Conservation (phyloP, 495 filamentous ascomycete genomes). For the Xylaria flabelliformis region DNA sequence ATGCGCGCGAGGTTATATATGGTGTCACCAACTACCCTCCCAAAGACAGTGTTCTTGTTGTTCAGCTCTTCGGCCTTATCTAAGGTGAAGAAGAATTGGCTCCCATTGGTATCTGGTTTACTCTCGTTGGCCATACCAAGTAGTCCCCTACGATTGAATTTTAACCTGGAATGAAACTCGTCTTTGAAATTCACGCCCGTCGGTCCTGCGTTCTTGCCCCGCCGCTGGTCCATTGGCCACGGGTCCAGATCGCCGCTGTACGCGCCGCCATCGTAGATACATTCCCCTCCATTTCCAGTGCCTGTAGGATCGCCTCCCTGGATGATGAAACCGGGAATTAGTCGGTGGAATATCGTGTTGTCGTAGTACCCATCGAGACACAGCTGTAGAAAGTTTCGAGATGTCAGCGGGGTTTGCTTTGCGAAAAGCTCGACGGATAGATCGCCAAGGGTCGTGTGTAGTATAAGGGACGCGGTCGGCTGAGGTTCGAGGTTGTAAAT, state of each 20-base stretch:
- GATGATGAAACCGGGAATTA: conserved; percentile 88
- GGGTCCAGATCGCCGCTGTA: conserved; percentile 67
- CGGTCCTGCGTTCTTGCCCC: conserved; percentile 59
- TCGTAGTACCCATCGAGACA: conserved; percentile 95
- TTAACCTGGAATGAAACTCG: conserved; percentile 89
- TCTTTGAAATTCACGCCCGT: conserved; percentile 73
- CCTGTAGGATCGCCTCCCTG: conserved; percentile 88
- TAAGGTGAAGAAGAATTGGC: conserved; percentile 96
- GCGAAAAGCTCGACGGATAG: conserved; percentile 91
- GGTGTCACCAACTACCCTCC: conserved; percentile 88
- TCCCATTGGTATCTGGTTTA: conserved; percentile 79
- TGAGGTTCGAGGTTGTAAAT: conserved; percentile 95
- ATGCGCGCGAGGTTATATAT: conserved; percentile 95
- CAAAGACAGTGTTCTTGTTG: conserved; percentile 92
- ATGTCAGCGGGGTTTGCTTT: conserved; percentile 87
- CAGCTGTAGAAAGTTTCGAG: conserved; percentile 94
- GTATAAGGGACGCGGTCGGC: conserved; percentile 85
- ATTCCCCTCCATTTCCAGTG: conserved; percentile 88
- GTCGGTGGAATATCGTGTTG: conserved; percentile 89
- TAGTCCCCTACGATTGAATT: conserved; percentile 89
- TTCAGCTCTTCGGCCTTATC: conserved; percentile 81
- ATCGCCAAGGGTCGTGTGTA: conserved; percentile 88
- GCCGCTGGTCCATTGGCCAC: conserved; percentile 68
- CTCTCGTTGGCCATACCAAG: conserved; percentile 91
- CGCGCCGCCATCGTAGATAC: conserved; percentile 85